Evolutionary conservation across 164 flowering plant species (phyloP).

Genomic region (Umbilicus rupestris): DNA sequence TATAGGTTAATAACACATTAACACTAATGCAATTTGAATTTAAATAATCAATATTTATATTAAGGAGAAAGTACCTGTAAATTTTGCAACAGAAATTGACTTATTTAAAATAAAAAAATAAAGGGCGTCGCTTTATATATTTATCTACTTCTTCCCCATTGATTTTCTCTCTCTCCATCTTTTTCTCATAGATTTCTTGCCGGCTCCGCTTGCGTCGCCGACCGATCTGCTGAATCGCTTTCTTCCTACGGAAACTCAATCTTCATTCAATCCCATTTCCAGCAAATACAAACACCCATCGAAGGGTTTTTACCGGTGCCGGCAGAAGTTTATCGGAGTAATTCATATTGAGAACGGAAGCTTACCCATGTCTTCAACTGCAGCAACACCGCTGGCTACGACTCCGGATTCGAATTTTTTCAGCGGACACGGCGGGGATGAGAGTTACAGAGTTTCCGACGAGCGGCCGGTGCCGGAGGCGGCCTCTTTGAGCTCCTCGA

Average conservation of each 20-base stretch:
- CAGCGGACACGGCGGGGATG: not conserved
- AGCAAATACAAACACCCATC: too few relatives aligned
- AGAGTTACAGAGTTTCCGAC: not conserved
- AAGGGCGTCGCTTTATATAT: not conserved
- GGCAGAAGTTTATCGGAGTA: too few relatives aligned
- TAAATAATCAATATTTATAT: not conserved
- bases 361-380: not conserved
- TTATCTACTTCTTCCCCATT: not conserved
- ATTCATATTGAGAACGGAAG: too few relatives aligned
- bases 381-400: not conserved
- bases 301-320: too few relatives aligned
- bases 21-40: too few relatives aligned
- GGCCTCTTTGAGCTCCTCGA: not conserved
- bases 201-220: not conserved
- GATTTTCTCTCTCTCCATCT: not conserved
- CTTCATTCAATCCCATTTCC: too few relatives aligned
- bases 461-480: not conserved
- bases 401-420: not conserved
- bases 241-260: not conserved
- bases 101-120: not conserved
- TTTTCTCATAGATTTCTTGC: constrained; percentile 3
- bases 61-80: not conserved
- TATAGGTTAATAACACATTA: too few relatives aligned
- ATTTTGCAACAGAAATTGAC: not conserved
- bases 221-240: not conserved